Conservation (phyloP, 2,329 filamentous ascomycete species). For the Epichloe hybrida region DNA sequence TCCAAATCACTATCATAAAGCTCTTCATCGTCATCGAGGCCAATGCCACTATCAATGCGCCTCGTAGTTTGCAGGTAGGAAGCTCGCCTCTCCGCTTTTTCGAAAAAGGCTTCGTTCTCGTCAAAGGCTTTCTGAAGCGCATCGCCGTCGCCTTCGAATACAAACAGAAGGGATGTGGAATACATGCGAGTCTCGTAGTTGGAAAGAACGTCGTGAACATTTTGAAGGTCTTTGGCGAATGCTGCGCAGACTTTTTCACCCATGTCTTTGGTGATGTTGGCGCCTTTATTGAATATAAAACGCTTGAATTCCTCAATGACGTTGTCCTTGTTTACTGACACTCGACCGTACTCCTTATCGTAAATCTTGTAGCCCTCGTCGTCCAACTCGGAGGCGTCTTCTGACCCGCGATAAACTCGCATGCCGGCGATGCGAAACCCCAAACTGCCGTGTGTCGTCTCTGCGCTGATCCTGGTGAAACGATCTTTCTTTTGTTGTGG, state of each 20-base stretch:
- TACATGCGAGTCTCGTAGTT: constrained; percentile 50
- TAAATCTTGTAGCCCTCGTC: constrained; percentile 45
- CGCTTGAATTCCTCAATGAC: constrained; percentile 38
- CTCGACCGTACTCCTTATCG: constrained; percentile 49
- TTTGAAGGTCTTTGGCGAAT: constrained; percentile 39
- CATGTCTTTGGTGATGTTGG: constrained; percentile 45
- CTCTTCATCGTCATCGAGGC: constrained; percentile 27
- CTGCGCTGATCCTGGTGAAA: constrained; percentile 43
- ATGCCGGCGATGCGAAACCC: constrained; percentile 54
- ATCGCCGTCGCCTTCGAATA: constrained; percentile 49
- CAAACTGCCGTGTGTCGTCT: constrained; percentile 46
- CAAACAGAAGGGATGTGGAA: constrained; percentile 47
- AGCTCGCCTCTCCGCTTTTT: constrained; percentile 31
- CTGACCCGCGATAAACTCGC: constrained; percentile 46
- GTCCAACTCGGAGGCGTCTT: constrained; percentile 36
- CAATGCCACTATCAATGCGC: constrained; percentile 44
- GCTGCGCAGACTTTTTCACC: constrained; percentile 40
- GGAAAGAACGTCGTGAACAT: constrained; percentile 39
- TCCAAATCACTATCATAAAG: constrained; percentile 33
- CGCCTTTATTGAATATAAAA: constrained; percentile 44
- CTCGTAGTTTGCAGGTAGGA: constrained; percentile 21
- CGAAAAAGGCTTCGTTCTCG: constrained; percentile 36
- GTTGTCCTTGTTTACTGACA: constrained; percentile 37
- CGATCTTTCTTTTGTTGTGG: constrained; percentile 43
- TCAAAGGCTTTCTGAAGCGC: constrained; percentile 39